phyloP scores from a whole-genome alignment of 2,329 filamentous ascomycete species.

The Alternaria dauci region DNA sequence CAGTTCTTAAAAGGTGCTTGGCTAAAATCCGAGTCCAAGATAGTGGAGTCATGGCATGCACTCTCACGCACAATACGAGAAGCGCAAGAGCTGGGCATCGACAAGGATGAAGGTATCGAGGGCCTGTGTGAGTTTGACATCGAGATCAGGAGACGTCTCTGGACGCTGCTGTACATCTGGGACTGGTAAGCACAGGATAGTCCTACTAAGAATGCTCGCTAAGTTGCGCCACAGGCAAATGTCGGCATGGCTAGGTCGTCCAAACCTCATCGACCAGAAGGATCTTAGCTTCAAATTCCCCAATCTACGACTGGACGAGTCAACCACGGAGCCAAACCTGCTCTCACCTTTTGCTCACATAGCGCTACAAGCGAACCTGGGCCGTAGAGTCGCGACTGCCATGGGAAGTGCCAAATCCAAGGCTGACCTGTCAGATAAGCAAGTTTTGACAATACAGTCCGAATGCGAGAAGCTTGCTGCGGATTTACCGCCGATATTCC shows the following conservation, averaged over 20 bases:
- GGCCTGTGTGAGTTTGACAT: constrained; percentile 56
- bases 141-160: constrained; percentile 58
- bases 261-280: constrained; percentile 55
- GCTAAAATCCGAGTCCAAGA: constrained; percentile 58
- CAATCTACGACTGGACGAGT: constrained; percentile 51
- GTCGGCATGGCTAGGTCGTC: constrained; percentile 55
- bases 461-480: constrained; percentile 56
- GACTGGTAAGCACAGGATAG: constrained; percentile 52
- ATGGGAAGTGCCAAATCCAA: constrained; percentile 31
- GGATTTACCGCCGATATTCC: constrained; percentile 55
- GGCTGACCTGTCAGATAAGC: constrained; percentile 27
- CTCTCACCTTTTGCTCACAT: constrained; percentile 58
- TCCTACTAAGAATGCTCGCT: neutral
- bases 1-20: constrained; percentile 59
- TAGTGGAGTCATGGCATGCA: constrained; percentile 60
- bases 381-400: constrained; percentile 37
- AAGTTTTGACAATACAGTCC: constrained; percentile 41
- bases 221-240: constrained; percentile 46
- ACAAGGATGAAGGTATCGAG: constrained; percentile 50
- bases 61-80: constrained; percentile 56
- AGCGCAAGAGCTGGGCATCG: constrained; percentile 58
- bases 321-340: constrained; percentile 44
- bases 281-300: constrained; percentile 53
- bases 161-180: constrained; percentile 59
- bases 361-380: constrained; percentile 52